phyloP scores from a whole-genome alignment of 2,329 filamentous ascomycete genomes.

The Didymella segeticola region DNA sequence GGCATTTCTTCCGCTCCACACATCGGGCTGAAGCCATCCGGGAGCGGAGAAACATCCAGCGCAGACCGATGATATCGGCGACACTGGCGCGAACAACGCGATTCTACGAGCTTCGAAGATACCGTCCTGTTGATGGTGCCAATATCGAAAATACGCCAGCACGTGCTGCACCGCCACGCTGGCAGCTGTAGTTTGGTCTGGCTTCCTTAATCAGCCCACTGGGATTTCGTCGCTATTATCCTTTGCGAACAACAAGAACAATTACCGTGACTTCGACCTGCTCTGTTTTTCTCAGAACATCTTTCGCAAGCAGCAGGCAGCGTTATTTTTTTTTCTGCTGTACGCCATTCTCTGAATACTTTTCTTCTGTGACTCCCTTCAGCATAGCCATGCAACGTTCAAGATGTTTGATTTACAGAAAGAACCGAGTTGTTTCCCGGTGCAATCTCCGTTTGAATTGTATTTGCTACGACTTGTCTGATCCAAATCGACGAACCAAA shows the following conservation, averaged over 20 bases:
- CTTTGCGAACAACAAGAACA: neutral
- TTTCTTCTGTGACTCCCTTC: neutral
- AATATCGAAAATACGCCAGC: neutral
- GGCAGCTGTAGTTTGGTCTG: neutral
- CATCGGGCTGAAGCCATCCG: conserved; percentile 7
- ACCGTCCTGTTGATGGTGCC: neutral
- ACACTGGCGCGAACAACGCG: neutral
- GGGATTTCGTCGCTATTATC: neutral
- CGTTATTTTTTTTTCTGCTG: neutral
- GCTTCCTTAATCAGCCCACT: neutral
- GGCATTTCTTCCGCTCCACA: conserved; percentile 41
- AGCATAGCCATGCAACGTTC: neutral
- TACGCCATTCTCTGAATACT: neutral
- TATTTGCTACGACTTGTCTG: too few relatives aligned
- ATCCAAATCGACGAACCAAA: too few relatives aligned
- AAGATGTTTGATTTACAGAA: neutral
- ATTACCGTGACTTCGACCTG: neutral
- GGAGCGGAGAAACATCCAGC: conserved; percentile 3
- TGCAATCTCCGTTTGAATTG: too few relatives aligned
- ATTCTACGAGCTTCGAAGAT: neutral
- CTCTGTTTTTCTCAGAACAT: neutral
- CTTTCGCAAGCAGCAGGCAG: neutral
- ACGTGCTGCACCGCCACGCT: neutral
- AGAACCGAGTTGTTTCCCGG: neutral
- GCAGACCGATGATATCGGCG: neutral